phyloP scores from a whole-genome alignment of 2,329 filamentous ascomycete genomes.

The Fusarium beomiforme region DNA sequence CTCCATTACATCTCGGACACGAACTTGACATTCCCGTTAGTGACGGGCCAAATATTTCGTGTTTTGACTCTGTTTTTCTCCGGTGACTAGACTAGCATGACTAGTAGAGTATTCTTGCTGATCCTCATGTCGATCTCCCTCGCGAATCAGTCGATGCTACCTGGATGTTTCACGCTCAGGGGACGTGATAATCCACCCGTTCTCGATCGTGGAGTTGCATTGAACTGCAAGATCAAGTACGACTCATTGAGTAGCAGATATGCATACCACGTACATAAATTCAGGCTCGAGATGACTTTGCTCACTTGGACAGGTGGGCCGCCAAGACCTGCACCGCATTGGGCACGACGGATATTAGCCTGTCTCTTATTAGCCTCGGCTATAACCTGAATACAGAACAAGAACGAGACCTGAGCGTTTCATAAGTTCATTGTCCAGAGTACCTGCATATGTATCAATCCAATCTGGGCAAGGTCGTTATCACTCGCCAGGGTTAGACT shows the following conservation, averaged over 20 bases:
- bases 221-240: neutral
- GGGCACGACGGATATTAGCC: neutral
- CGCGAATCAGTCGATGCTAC: conserved; percentile 1
- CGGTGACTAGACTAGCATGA: neutral
- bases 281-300: neutral
- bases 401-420: conserved; percentile 1
- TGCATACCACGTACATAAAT: neutral
- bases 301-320: neutral
- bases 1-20: neutral
- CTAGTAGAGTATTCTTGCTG: neutral
- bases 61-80: neutral
- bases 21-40: neutral
- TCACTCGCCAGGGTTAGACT: neutral
- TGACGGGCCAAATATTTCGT: neutral
- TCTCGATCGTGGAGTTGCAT: neutral
- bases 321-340: neutral
- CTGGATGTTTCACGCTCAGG: neutral
- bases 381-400: neutral
- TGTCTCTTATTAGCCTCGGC: neutral
- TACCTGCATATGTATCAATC: neutral
- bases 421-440: neutral
- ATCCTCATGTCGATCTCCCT: neutral
- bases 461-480: neutral
- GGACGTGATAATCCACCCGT: neutral
- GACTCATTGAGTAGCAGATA: neutral